Evolutionary conservation across 371 early-diverging fungal species (phyloP).

Genomic region (Mortierella sp.): DNA sequence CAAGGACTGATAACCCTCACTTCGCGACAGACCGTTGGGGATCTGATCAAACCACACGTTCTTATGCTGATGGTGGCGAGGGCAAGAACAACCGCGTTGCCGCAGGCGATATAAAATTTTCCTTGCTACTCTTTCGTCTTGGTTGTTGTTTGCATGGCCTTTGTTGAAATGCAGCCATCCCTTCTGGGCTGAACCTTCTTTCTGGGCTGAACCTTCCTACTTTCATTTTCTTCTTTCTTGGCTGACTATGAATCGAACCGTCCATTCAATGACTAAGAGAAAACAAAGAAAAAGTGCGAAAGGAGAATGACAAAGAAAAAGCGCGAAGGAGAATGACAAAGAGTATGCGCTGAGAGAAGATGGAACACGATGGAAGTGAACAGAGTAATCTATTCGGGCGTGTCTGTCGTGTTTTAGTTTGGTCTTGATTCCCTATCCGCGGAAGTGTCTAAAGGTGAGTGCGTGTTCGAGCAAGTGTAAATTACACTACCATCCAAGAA

Average conservation of each 20-base stretch:
- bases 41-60: too few species aligned
- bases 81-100: background rate
- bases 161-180: background rate
- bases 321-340: background rate
- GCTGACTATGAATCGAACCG: conserved; percentile 1
- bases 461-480: background rate
- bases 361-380: background rate
- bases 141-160: background rate
- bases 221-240: background rate
- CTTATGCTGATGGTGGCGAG: too few species aligned
- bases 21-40: background rate
- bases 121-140: background rate
- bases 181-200: background rate
- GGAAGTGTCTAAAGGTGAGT: background rate
- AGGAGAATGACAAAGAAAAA: background rate
- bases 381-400: background rate
- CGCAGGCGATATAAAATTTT: background rate
- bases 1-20: background rate
- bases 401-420: background rate
- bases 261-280: background rate
- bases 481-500: background rate
- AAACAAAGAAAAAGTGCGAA: background rate
- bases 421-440: background rate
- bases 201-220: background rate
- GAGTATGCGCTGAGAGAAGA: background rate